A percentile compares a stretch with the other conserved stretches of the same genome.
Evolutionary conservation across 345 rosid species (phyloP).

Genomic region (Geranium brycei): DNA sequence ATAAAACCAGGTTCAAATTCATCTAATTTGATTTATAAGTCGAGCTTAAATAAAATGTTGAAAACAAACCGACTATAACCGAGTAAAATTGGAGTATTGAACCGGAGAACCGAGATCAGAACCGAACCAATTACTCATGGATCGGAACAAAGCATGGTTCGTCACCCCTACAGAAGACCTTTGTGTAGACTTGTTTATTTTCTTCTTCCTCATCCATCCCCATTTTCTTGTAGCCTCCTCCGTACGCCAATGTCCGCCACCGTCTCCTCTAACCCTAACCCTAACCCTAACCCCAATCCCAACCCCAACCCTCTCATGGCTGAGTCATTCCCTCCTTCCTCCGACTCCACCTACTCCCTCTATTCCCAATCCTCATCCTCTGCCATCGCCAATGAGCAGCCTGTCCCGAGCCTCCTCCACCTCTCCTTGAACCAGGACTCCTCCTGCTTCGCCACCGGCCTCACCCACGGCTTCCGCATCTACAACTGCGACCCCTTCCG

Average conservation of each 20-base stretch:
- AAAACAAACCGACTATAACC: too few species aligned
- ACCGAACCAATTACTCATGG: too few species aligned
- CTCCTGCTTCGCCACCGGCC: slow-evolving; percentile 79
- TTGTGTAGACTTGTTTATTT: too few species aligned
- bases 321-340: not conserved
- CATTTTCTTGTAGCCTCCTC: not conserved
- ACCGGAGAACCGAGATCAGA: too few species aligned
- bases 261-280: slow-evolving; percentile 27
- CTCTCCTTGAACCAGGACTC: slow-evolving; percentile 81
- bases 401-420: slow-evolving; percentile 39
- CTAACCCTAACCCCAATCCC: slow-evolving; percentile 26
- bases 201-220: too few species aligned
- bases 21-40: too few species aligned
- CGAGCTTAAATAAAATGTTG: too few species aligned
- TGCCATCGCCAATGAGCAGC: slow-evolving; percentile 7
- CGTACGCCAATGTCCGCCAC: not conserved
- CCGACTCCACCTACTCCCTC: slow-evolving; percentile 9
- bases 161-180: too few species aligned
- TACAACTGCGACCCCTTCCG: slow-evolving; percentile 86
- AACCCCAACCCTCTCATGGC: slow-evolving; percentile 7
- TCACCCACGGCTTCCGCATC: slow-evolving; percentile 87
- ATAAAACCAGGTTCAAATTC: too few species aligned
- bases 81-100: too few species aligned
- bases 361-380: slow-evolving; percentile 12
- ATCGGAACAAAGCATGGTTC: too few species aligned